These are phyloP conservation scores for Ilex aquifolium DNA, from an alignment of 257 asterid genomes.

Conservation along the genomic window DNA sequence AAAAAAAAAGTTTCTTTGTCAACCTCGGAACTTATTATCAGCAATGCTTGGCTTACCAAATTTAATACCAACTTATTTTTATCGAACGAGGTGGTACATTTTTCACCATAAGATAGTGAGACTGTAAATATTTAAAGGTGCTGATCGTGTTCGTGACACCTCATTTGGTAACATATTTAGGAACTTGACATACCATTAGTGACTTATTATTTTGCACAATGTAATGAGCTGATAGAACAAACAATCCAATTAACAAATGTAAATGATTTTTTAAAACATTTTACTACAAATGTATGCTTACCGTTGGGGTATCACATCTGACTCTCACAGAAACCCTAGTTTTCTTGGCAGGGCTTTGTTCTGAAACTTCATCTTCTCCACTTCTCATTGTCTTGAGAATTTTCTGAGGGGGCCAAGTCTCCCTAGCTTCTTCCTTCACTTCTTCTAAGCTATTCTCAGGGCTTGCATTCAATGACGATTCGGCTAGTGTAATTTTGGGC, in stretches of 20 bases:
- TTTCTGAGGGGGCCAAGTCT: conserved; percentile 39
- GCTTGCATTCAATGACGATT: conserved; percentile 39
- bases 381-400: conserved; percentile 37
- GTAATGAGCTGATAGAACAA: neutral
- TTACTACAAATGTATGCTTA: conserved; percentile 14
- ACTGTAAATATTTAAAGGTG: too few species aligned
- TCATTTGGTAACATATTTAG: too few species aligned
- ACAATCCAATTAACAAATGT: neutral
- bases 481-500: conserved; percentile 13
- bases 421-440: conserved; percentile 41
- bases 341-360: conserved; percentile 69
- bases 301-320: conserved; percentile 91
- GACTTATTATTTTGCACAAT: too few species aligned
- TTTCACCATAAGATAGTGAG: too few species aligned
- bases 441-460: conserved; percentile 54
- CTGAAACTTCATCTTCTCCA: conserved; percentile 47
- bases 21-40: neutral
- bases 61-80: too few species aligned
- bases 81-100: too few species aligned
- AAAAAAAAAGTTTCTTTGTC: neutral
- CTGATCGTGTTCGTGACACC: too few species aligned
- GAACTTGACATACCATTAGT: too few species aligned
- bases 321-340: conserved; percentile 96
- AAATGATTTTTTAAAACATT: too few species aligned
- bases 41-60: too few species aligned